Evolutionary conservation across 371 early-diverging fungal genomes (phyloP), one percentile per base, ranked within the genome.

Genomic region (Syncephalastrum racemosum): DNA sequence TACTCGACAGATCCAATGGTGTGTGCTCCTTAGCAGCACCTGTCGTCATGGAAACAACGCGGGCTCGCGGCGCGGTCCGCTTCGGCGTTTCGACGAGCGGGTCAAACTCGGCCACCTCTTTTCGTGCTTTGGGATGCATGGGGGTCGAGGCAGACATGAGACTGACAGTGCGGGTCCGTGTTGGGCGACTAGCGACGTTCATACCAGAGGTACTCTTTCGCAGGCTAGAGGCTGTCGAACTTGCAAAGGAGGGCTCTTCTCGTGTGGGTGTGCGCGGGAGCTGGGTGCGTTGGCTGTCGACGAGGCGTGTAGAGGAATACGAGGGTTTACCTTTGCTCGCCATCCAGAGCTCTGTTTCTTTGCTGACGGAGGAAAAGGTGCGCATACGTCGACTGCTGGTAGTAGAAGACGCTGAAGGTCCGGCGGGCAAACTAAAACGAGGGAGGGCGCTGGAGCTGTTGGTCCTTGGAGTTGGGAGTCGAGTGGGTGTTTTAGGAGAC

Each of bases 391-490:
- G 60, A 23, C 42, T 45, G 40, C 24, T 49, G n/a, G 63, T 51
- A 24, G 22, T 14, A 20, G 41, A 20, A 25, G 60, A 54, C 31
- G 42, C 24, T 15, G 60, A 13, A 13, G 61, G 61, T 31, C 36
- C 36, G 36, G 36, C 36, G 10, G 36, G 36, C 6, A 57, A 39
- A 27, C 54, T 60, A 22, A 50, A 18, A 24, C 59, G 50, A 19
- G 66, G 53, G 45, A 58, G 52, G 18, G 56, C 40, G 25, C 47
- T 54, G 3, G 55, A 18, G 13, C 45, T 49, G 31, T 25, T 46
- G 15, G 60, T 53, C 36, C 41, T 55, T 42, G 61, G 61, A 14
- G 66, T 66, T 1, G 56, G 61, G 12, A 57, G 54, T 16, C 54
- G 57, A 13, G 58, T 54, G 13, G 60, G 49, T 15, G 58, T 41